These are phyloP conservation scores for Globisporangium orthogonon DNA, from an alignment of 352 stramenopile species.

Conservation along the genomic window DNA sequence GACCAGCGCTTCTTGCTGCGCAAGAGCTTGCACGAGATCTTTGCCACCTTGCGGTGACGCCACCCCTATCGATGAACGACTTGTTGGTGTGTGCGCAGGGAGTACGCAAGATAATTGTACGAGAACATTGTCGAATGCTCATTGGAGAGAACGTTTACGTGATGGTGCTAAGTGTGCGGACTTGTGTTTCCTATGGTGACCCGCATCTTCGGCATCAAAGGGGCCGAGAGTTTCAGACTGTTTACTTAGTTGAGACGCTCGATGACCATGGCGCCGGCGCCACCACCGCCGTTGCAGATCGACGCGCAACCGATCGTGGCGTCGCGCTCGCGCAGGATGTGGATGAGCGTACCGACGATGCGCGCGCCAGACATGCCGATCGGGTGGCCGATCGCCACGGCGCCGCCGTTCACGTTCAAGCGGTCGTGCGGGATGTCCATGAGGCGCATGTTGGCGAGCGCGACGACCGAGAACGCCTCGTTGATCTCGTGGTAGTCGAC, in stretches of 20 bases:
- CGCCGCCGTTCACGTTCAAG: conserved; percentile 97
- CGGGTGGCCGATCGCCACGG: conserved; percentile 77
- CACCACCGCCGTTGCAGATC: conserved; percentile 98
- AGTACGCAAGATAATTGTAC: background rate
- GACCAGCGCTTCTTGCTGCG: conserved; percentile 79
- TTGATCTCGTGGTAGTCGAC: conserved; percentile 99
- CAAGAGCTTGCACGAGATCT: conserved; percentile 79
- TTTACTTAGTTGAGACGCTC: conserved; percentile 73
- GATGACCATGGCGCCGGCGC: conserved; percentile 94
- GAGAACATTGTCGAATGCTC: background rate
- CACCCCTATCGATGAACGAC: background rate
- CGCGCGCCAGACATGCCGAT: conserved; percentile 87
- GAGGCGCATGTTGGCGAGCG: conserved; percentile 93
- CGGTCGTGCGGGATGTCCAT: conserved; percentile 89
- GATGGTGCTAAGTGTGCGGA: background rate
- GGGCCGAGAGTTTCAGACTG: too few relatives aligned
- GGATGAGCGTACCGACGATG: conserved; percentile 94
- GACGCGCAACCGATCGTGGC: conserved; percentile 93
- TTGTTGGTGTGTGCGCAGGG: background rate
- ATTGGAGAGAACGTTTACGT: background rate
- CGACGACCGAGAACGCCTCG: conserved; percentile 97
- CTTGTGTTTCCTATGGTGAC: background rate
- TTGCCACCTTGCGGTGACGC: conserved; percentile 27
- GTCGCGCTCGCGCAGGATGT: conserved; percentile 93
- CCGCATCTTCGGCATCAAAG: too few relatives aligned